Evolutionary conservation across 495 filamentous ascomycete species (phyloP), one percentile per base, ranked within the genome.

Genomic region (Melanomma pulvis-pyrius): DNA sequence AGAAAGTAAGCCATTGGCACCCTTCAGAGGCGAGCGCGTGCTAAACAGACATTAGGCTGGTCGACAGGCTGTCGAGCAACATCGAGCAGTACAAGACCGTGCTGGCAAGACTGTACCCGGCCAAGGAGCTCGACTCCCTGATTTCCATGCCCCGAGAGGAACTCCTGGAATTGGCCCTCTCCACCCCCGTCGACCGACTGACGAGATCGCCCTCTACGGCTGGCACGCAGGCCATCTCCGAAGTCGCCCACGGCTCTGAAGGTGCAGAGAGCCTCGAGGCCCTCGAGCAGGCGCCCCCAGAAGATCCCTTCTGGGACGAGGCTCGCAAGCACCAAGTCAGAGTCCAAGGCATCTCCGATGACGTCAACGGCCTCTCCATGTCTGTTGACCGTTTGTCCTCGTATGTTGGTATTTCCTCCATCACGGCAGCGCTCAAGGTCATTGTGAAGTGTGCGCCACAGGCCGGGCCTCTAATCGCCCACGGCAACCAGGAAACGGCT

Each of bases 371-470:
- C 0, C 78, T 92, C 0, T 91, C 88, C n/a, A 82, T 93, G 39
- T 86, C 88, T 2, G 81, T 89, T 3, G 84, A 88, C 70, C 82
- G 85, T 9, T 84, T 88, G 61, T 86, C 88, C 9, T 92, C 90
- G 11, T 93, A 92, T 68, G 80, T 93, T 1, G 90, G 90, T 7
- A 86, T 90, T n/a, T 92, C 89, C 0, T 93, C 90, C 21, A 89
- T 93, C 68, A 89, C 89, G 68, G 90, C 90, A 0, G 89, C 88
- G 9, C 81, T 93, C 24, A 88, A 91, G 76, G 90, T 92, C 54
- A 92, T 93, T 76, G 83, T 91, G 64, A 89, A 87, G 79, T 84
- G 90, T 32, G 87, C 88, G 57, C 90, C 90, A 4, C 82, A 81
- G 24, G 81, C 87, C 22, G 74, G 84, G 34, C 79, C 81, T 19